A percentile compares a stretch with the other conserved stretches of the same genome.
Evolutionary conservation across 108 stramenopile genomes (phyloP).

Genomic region (Pelagomonas calceolata): DNA sequence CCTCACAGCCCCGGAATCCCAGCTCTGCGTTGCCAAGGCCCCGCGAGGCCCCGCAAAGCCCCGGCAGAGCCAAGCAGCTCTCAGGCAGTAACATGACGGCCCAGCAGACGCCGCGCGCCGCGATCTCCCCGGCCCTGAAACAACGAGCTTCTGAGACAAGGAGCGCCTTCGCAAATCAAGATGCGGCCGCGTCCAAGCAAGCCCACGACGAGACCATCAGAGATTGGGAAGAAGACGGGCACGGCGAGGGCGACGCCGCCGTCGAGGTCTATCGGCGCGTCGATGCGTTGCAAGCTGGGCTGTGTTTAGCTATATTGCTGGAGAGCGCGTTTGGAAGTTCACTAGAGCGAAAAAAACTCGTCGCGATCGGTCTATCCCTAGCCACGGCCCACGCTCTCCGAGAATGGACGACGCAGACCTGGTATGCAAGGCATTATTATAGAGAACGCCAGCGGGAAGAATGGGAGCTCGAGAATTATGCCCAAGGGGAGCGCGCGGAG

Average conservation of each 20-base stretch:
- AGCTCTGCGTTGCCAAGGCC: too few species aligned
- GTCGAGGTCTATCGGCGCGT: not conserved
- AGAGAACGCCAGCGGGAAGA: conserved; percentile 45
- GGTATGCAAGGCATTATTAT: not conserved
- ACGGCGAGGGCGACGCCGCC: not conserved
- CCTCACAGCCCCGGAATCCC: too few species aligned
- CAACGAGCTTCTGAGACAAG: too few species aligned
- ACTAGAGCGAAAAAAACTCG: too few species aligned
- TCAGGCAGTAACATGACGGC: too few species aligned
- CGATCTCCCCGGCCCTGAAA: too few species aligned
- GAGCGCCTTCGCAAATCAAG: not conserved
- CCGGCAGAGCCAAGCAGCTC: too few species aligned
- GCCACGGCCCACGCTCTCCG: not conserved
- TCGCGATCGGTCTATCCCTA: too few species aligned
- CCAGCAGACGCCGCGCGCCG: too few species aligned
- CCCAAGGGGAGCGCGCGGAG: conserved; percentile 81
- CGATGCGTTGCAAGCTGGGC: not conserved
- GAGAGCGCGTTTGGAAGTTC: too few species aligned
- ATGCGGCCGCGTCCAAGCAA: not conserved
- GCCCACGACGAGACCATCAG: not conserved
- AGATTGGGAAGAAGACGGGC: not conserved
- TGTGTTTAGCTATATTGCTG: too few species aligned
- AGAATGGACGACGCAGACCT: not conserved
- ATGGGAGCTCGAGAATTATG: conserved; percentile 91
- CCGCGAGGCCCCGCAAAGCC: too few species aligned